These are phyloP conservation scores for Tylopilus balloui DNA, from an alignment of 768 basidiomycete species.

Conservation along the genomic window DNA sequence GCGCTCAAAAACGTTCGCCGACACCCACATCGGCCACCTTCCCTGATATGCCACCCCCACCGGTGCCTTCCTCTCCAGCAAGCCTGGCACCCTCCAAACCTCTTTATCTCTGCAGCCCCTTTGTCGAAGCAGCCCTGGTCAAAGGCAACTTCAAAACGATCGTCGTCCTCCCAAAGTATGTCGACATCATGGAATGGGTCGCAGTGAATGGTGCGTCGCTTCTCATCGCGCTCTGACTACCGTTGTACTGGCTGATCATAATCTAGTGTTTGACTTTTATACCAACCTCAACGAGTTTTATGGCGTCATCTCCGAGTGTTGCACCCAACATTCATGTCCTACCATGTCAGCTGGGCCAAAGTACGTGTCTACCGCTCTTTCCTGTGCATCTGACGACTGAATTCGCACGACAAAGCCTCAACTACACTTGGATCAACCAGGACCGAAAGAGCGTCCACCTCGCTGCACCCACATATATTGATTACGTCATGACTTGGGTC, in stretches of 20 bases:
- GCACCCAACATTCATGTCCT: conserved; percentile 85
- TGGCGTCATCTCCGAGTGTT: conserved; percentile 88
- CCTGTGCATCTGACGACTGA: neutral
- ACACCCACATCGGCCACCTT: conserved; percentile 70
- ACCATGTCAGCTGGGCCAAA: conserved; percentile 86
- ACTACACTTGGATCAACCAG: conserved; percentile 93
- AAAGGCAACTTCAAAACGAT: conserved; percentile 99
- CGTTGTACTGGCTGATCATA: neutral
- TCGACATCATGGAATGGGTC: conserved; percentile 96
- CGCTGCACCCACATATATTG: conserved; percentile 93
- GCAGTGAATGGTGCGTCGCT: conserved; percentile 81
- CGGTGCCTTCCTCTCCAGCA: conserved; percentile 38
- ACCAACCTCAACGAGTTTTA: conserved; percentile 97
- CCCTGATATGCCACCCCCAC: conserved; percentile 41
- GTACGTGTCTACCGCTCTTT: conserved; percentile 43
- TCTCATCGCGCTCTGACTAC: too few species aligned
- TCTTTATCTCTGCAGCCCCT: conserved; percentile 89
- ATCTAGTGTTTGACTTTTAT: conserved; percentile 91
- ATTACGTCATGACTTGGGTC: conserved; percentile 96
- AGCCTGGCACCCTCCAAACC: conserved; percentile 43
- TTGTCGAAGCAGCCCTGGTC: conserved; percentile 91
- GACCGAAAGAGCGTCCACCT: conserved; percentile 83
- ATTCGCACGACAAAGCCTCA: conserved; percentile 49
- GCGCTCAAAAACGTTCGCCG: conserved; percentile 65
- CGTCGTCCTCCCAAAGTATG: conserved; percentile 92